These are phyloP conservation scores for Hirschfeldia incana DNA, from an alignment of 345 rosid genomes.

Conservation along the genomic window DNA sequence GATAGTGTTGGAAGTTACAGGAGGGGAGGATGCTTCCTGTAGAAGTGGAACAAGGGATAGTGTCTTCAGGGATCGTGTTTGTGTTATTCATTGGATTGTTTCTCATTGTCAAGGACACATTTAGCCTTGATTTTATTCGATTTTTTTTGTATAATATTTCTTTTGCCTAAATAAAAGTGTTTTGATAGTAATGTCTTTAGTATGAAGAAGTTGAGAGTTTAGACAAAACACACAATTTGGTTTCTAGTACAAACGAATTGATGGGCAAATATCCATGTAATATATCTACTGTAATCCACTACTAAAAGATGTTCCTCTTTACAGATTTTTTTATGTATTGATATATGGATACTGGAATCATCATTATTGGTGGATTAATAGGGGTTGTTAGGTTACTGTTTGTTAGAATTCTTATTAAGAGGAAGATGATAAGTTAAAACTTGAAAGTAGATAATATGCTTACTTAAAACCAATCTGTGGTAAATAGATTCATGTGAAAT, in stretches of 20 bases:
- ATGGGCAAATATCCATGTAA: conserved; percentile 24
- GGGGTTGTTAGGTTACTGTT: too few species aligned
- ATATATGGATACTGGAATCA: too few species aligned
- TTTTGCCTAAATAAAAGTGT: conserved; percentile 2
- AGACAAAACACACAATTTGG: neutral
- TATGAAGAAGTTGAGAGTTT: conserved; percentile 30
- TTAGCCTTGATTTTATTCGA: conserved; percentile 81
- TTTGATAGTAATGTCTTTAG: conserved; percentile 13
- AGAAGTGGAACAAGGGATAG: conserved; percentile 85
- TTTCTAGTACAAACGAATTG: conserved; percentile 3
- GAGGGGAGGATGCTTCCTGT: conserved; percentile 85
- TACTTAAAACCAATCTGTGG: too few species aligned
- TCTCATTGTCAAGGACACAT: conserved; percentile 84
- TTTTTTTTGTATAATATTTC: conserved; percentile 57
- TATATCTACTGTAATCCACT: conserved; percentile 10
- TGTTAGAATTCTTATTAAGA: too few species aligned
- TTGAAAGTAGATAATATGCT: too few species aligned
- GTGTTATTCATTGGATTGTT: conserved; percentile 78
- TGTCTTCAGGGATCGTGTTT: conserved; percentile 86
- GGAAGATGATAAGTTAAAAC: too few species aligned
- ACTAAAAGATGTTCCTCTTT: neutral
- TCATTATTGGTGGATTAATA: too few species aligned
- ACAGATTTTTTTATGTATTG: too few species aligned
- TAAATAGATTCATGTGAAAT: too few species aligned
- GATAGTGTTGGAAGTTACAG: conserved; percentile 80